Conservation (phyloP, 2,329 filamentous ascomycete species). For the Calonectria henricotiae region DNA sequence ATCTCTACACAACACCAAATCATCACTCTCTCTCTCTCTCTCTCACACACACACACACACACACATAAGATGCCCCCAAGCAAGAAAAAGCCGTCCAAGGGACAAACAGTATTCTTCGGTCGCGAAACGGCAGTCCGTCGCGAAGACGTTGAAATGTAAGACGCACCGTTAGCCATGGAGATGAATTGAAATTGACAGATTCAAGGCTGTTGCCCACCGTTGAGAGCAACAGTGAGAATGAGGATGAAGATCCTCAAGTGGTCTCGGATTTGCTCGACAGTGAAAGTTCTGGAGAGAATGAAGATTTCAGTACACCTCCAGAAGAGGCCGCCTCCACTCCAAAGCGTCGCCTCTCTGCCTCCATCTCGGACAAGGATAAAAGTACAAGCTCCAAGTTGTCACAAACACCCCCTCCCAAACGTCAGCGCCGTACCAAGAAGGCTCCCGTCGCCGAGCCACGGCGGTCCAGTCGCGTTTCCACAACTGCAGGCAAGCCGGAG, state of each 20-base stretch:
- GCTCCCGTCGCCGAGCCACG: constrained; percentile 13
- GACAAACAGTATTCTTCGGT: constrained; percentile 47
- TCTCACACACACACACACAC: no score
- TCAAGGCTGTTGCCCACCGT: constrained; percentile 36
- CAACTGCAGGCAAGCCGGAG: background rate
- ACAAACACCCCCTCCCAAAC: constrained; percentile 34
- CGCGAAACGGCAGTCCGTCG: constrained; percentile 39
- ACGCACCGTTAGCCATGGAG: fast-evolving
- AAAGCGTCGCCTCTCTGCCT: constrained; percentile 31
- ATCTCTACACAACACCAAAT: background rate
- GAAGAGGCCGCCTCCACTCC: background rate
- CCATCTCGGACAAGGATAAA: background rate
- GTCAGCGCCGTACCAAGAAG: constrained; percentile 18
- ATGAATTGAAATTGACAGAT: constrained; percentile 21
- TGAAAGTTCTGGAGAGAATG: constrained; percentile 31
- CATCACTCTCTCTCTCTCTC: no score
- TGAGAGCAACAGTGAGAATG: constrained; percentile 40
- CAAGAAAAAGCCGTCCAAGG: constrained; percentile 12
- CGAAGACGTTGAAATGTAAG: constrained; percentile 42
- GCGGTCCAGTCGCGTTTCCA: constrained; percentile 40
- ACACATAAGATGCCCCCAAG: constrained; percentile 39
- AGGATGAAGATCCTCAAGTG: constrained; percentile 15
- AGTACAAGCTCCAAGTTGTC: background rate
- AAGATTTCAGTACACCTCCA: background rate
- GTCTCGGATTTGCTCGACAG: constrained; percentile 37